Conservation (phyloP, 495 filamentous ascomycete genomes). For the Pyrenula aspistea region DNA sequence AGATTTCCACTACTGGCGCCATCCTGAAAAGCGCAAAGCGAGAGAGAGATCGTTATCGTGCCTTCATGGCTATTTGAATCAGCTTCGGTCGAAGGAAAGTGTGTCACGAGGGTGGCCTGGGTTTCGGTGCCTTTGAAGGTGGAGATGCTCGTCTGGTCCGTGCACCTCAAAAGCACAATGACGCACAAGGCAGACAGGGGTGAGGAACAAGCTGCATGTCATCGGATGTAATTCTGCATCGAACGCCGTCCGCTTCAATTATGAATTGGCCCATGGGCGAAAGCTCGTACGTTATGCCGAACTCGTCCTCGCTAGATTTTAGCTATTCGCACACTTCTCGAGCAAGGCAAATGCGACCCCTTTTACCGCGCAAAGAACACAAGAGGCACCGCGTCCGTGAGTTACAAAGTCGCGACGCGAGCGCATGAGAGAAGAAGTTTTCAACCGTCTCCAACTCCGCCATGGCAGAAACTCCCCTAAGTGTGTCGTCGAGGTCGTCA, state of each 20-base stretch:
- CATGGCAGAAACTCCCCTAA: background rate
- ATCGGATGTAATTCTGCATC: no score
- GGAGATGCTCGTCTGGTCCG: background rate
- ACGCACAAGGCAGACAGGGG: background rate
- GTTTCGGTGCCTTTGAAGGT: no score
- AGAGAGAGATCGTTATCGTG: background rate
- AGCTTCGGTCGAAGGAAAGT: background rate
- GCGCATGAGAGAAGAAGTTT: background rate
- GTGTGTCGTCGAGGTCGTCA: background rate
- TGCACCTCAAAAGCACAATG: background rate
- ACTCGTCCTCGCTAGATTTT: background rate
- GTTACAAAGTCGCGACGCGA: background rate
- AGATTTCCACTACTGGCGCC: conserved; percentile 67
- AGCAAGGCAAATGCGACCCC: background rate
- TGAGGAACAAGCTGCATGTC: background rate
- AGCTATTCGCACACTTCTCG: background rate
- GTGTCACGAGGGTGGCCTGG: background rate
- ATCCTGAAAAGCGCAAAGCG: conserved; percentile 26
- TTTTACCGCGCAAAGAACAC: background rate
- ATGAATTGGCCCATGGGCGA: no score
- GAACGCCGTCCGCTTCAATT: no score
- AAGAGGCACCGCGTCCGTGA: background rate
- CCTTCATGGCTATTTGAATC: background rate
- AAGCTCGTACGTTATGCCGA: background rate
- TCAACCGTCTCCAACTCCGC: background rate